These are phyloP conservation scores for Spergularia marina DNA, from an alignment of 148 eudicot species.

Conservation along the genomic window DNA sequence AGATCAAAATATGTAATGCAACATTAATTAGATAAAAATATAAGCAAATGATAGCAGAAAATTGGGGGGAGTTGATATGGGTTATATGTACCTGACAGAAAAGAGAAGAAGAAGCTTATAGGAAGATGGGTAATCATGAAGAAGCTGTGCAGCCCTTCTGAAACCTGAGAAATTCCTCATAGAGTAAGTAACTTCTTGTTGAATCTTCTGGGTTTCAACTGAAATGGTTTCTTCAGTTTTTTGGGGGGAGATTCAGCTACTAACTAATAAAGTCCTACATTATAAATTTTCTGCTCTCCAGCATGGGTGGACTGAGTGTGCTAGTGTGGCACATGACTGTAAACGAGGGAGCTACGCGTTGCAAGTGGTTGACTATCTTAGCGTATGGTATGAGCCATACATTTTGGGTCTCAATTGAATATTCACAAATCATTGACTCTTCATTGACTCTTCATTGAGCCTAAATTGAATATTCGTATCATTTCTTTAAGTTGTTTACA, in stretches of 20 bases:
- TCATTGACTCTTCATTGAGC: no score
- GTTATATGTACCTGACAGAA: slow-evolving; percentile 41
- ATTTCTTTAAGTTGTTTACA: no score
- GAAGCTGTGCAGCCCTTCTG: slow-evolving; percentile 24
- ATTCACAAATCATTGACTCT: no score
- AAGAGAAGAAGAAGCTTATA: slow-evolving; percentile 47
- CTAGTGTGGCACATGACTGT: no score
- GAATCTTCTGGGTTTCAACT: neutral
- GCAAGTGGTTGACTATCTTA: no score
- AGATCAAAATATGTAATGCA: neutral
- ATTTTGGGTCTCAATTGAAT: no score
- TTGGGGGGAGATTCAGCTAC: neutral
- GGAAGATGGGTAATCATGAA: slow-evolving; percentile 38
- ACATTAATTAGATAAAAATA: neutral
- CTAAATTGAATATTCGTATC: no score
- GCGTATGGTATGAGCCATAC: no score
- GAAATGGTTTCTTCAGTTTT: neutral
- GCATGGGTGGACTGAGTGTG: no score
- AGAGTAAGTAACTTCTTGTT: neutral
- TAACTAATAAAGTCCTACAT: no score
- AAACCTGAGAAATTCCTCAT: slow-evolving; percentile 25
- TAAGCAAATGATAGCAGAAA: neutral
- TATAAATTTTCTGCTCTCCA: no score
- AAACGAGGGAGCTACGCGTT: no score
- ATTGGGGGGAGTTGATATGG: neutral